Evolutionary conservation across 2,329 filamentous ascomycete species (phyloP), one percentile per base, ranked within the genome.

Genomic region (Rutstroemia sydowiana): DNA sequence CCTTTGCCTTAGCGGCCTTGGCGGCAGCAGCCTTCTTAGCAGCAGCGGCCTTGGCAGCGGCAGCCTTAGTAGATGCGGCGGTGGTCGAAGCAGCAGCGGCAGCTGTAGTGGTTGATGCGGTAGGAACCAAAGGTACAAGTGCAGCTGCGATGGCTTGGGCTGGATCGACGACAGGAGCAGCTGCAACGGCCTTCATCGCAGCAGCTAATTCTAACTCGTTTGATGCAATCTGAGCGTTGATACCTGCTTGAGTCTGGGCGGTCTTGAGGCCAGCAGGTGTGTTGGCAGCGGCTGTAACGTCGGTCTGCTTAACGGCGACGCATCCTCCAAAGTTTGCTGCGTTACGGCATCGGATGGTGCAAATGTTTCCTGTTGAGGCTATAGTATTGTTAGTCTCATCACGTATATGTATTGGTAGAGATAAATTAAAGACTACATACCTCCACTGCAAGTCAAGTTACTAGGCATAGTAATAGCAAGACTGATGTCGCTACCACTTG

Each of bases 281-380:
- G 67, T 78, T 78, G 51, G 61, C 63, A 45, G 64, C 71, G 42
- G 71, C 53, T 0, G 64, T 59, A 11, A 60, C 61, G 57, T 80
- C 78, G 28, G 68, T 67, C 61, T 83, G 79, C 63, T 80, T 74
- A 16, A 81, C 72, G 2, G 77, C 68, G 62, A 82, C 75, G 66
- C 79, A 82, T 46, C 78, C 74, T 36, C 76, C 75, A 51, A 82
- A 82, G 11, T 77, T 65, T 3, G 77, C 76, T 51, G 74, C 77
- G 69, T 82, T 82, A 18, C 77, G 71, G 70, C 79, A 82, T 32
- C 79, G 74, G 18, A 82, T 70, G 1, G 78, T 81, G 70, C 77
- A 80, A 36, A 81, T 61, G 50, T 79, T 75, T 40, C 81, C 80
- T 1, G 77, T 78, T 0, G 30, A 31, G 44, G 26, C 34, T 45